These are phyloP conservation scores for Thozetella sp. DNA, from an alignment of 495 filamentous ascomycete genomes.

Conservation along the genomic window DNA sequence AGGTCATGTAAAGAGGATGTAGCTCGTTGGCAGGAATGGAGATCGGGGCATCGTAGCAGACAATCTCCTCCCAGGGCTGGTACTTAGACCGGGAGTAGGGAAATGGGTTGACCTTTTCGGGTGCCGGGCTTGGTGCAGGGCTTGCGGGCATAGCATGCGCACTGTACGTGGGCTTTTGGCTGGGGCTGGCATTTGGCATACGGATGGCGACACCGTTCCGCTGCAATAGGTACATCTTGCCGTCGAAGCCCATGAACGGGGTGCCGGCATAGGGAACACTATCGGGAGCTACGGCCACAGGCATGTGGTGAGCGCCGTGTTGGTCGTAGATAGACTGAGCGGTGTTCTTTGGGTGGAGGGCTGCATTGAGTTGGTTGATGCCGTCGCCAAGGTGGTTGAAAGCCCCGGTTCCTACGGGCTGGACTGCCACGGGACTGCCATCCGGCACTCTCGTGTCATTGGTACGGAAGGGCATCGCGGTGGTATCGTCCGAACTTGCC, in stretches of 20 bases:
- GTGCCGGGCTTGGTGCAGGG: not conserved
- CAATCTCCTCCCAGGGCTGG: conserved; percentile 18
- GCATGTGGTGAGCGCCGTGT: not conserved
- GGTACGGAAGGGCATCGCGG: too few relatives aligned
- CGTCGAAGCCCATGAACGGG: not conserved
- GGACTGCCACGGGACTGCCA: not conserved
- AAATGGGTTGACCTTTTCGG: not conserved
- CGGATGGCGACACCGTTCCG: not conserved
- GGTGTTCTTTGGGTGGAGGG: not conserved
- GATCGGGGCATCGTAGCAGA: conserved; percentile 21
- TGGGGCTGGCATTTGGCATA: not conserved
- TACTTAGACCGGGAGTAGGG: conserved; percentile 10
- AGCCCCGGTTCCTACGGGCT: too few relatives aligned
- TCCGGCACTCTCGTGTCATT: too few relatives aligned
- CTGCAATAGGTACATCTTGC: not conserved
- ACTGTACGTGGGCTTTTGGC: too few relatives aligned
- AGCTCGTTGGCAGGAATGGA: conserved; percentile 7
- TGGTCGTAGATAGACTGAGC: not conserved
- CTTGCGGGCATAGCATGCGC: not conserved
- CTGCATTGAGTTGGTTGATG: not conserved
- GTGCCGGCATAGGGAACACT: not conserved
- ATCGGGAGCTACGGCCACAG: not conserved
- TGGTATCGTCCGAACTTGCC: not conserved
- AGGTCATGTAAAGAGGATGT: conserved; percentile 26
- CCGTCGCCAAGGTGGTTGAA: not conserved